These are phyloP conservation scores for Vigna angularis DNA, from an alignment of 306 rosid species.

Conservation along the genomic window DNA sequence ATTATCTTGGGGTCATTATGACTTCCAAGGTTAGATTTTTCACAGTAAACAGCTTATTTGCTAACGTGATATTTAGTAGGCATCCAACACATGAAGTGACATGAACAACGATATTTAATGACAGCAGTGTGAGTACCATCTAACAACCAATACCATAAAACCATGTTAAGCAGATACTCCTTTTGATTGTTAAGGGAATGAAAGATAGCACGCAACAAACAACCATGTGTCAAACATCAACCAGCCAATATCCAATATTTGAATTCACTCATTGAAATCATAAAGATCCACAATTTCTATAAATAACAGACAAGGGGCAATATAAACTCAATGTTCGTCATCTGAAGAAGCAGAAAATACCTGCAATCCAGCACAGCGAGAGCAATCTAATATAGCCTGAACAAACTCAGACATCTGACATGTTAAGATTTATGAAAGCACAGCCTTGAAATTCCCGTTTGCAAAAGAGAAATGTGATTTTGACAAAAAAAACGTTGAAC, in stretches of 20 bases:
- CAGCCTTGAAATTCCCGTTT: background rate
- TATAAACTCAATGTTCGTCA: background rate
- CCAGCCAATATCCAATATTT: slow-evolving; percentile 9
- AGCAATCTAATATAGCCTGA: background rate
- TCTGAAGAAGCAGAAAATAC: slow-evolving; percentile 7
- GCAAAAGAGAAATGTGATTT: background rate
- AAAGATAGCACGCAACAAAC: slow-evolving; percentile 16
- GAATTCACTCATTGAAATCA: slow-evolving; percentile 22
- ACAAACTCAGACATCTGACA: slow-evolving; percentile 25
- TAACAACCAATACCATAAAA: slow-evolving; percentile 13
- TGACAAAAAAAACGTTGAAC: background rate
- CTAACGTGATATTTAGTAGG: slow-evolving; percentile 10
- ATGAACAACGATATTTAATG: slow-evolving; percentile 14
- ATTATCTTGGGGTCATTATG: background rate
- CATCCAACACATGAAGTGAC: background rate
- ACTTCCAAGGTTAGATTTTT: slow-evolving; percentile 27
- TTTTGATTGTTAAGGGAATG: background rate
- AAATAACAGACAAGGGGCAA: slow-evolving; percentile 3
- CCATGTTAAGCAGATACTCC: slow-evolving; percentile 30
- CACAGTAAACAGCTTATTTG: background rate
- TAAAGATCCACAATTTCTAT: background rate
- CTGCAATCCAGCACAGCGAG: background rate
- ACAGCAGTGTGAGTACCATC: slow-evolving; percentile 22
- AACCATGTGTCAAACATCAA: background rate
- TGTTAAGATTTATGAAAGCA: background rate